Percentiles rank a stretch among this genome's conserved stretches.
Conservation (phyloP, 116 monocot genomes). For the Posidonia oceanica region DNA sequence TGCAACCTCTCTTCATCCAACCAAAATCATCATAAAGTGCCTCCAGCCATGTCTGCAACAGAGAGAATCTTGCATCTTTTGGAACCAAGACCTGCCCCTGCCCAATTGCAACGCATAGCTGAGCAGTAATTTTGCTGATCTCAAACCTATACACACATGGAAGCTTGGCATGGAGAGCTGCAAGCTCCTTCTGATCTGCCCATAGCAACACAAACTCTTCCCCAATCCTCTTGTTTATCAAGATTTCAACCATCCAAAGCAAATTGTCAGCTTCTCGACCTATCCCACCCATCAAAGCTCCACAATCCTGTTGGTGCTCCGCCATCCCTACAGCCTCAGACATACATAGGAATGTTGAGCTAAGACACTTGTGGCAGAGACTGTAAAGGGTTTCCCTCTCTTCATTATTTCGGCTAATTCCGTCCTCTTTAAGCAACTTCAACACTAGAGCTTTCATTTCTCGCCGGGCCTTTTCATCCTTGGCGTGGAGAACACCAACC, state of each 20-base stretch:
- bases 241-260: constrained; percentile 66
- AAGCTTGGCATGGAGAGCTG: constrained; percentile 32
- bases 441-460: constrained; percentile 61
- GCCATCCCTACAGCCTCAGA: constrained; percentile 27
- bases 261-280: constrained; percentile 60
- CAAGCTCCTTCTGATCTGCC: constrained; percentile 67
- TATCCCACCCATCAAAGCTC: constrained; percentile 29
- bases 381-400: constrained; percentile 33
- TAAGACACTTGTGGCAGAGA: constrained; percentile 48
- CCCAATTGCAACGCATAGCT: constrained; percentile 53
- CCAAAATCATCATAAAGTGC: constrained; percentile 65
- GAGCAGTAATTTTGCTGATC: constrained; percentile 65
- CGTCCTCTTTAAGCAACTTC: constrained; percentile 29
- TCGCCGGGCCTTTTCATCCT: constrained; percentile 57
- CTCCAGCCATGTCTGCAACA: constrained; percentile 64
- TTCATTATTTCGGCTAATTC: not conserved
- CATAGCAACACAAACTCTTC: constrained; percentile 63
- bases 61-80: constrained; percentile 21
- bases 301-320: constrained; percentile 15
- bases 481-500: constrained; percentile 38
- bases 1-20: constrained; percentile 57
- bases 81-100: constrained; percentile 44
- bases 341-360: constrained; percentile 26
- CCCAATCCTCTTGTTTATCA: constrained; percentile 28
- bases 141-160: constrained; percentile 40